These are phyloP conservation scores for Verbena officinalis DNA, from an alignment of 257 asterid species.

Conservation along the genomic window DNA sequence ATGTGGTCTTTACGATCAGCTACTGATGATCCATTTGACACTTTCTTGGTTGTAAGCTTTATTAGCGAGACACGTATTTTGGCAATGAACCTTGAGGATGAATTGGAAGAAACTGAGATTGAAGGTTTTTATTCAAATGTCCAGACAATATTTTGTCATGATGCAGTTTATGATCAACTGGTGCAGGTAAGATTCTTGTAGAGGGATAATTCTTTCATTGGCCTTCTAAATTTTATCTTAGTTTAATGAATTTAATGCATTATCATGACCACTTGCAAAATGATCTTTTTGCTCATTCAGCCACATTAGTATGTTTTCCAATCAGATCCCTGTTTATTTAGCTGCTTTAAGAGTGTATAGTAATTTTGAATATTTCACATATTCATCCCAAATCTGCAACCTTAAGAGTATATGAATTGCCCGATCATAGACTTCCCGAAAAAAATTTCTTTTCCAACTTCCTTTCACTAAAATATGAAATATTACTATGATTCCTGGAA, in stretches of 20 bases:
- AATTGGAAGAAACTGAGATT: constrained; percentile 83
- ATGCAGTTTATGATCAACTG: constrained; percentile 71
- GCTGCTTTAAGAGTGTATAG: constrained; percentile 2
- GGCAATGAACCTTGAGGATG: constrained; percentile 87
- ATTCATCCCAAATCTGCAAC: neutral
- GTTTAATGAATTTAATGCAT: neutral
- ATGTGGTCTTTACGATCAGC: constrained; percentile 86
- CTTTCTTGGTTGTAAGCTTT: constrained; percentile 82
- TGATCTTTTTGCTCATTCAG: neutral
- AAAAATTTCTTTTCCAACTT: neutral
- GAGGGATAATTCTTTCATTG: neutral
- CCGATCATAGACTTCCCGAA: neutral
- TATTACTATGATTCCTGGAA: neutral
- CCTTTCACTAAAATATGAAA: neutral
- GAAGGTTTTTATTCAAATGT: constrained; percentile 71
- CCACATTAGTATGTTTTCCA: neutral
- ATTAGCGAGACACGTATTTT: constrained; percentile 75
- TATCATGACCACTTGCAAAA: constrained; percentile 9
- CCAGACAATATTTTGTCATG: constrained; percentile 81
- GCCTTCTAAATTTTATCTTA: neutral
- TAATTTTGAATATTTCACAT: neutral
- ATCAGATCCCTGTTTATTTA: neutral
- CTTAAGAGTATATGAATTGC: neutral
- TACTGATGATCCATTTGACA: constrained; percentile 69
- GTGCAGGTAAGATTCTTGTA: constrained; percentile 55